Percentiles rank a stretch among this genome's conserved stretches.
phyloP scores from a whole-genome alignment of 2,329 filamentous ascomycete genomes.

The Penicillium occitanis region DNA sequence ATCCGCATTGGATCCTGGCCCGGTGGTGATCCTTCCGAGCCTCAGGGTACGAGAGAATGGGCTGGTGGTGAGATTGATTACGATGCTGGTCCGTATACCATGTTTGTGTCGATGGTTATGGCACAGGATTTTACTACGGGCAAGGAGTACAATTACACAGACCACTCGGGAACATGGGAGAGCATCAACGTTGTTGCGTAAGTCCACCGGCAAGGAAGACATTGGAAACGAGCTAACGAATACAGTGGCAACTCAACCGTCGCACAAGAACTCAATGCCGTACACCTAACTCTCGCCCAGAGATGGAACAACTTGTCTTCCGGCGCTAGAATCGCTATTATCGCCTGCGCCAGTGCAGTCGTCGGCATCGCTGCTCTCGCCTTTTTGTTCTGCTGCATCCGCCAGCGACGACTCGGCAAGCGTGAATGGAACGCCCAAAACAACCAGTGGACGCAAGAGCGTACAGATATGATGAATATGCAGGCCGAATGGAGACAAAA shows the following conservation, averaged over 20 bases:
- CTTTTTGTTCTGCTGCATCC: constrained; percentile 50
- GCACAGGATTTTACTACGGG: constrained; percentile 59
- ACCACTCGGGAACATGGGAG: constrained; percentile 61
- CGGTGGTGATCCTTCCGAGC: constrained; percentile 52
- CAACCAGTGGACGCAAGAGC: constrained; percentile 45
- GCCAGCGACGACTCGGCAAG: constrained; percentile 52
- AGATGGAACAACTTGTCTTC: constrained; percentile 47
- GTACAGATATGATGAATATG: constrained; percentile 40
- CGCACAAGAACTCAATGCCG: constrained; percentile 35
- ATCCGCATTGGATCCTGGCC: constrained; percentile 69
- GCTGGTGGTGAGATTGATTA: constrained; percentile 70
- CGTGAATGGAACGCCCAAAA: constrained; percentile 51
- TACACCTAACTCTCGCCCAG: constrained; percentile 36
- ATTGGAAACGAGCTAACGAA: not conserved
- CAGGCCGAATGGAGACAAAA: constrained; percentile 41
- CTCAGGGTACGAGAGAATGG: constrained; percentile 60
- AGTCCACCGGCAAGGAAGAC: constrained; percentile 20
- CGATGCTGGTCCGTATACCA: constrained; percentile 64
- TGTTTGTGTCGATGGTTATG: constrained; percentile 67
- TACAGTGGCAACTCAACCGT: constrained; percentile 65
- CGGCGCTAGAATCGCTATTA: constrained; percentile 52
- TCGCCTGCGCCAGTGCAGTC: constrained; percentile 38
- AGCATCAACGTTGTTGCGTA: constrained; percentile 60
- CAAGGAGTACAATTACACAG: constrained; percentile 66
- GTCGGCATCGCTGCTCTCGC: constrained; percentile 35